Percentiles rank a stretch among this genome's conserved stretches.
Conservation (phyloP, 306 rosid species). For the Ochetophila trinervis region DNA sequence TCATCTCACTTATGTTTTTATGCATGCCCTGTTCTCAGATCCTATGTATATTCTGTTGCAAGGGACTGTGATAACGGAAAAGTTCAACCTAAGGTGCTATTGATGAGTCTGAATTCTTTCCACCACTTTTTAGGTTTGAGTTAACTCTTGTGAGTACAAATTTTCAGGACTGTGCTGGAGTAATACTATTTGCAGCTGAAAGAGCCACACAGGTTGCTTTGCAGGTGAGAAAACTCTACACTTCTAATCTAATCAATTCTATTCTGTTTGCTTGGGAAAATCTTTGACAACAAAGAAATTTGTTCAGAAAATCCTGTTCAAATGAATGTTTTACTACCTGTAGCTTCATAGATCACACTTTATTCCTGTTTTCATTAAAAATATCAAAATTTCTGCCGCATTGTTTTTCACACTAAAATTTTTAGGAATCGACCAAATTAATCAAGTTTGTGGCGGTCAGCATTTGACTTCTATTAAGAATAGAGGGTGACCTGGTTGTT, state of each 20-base stretch:
- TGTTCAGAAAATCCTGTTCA: background rate
- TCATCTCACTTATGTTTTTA: background rate
- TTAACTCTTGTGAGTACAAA: constrained; percentile 12
- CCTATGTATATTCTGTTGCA: constrained; percentile 93
- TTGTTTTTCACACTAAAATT: too few species aligned
- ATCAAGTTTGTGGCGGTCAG: background rate
- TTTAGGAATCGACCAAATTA: background rate
- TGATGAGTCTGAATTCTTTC: constrained; percentile 6
- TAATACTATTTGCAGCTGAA: constrained; percentile 78
- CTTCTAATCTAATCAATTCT: background rate
- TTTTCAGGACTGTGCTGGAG: constrained; percentile 96
- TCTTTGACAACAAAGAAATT: background rate
- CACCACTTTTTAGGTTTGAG: background rate
- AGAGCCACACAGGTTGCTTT: constrained; percentile 95
- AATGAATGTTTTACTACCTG: too few species aligned
- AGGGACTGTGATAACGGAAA: constrained; percentile 90
- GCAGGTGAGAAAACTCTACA: constrained; percentile 46
- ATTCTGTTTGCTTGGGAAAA: background rate
- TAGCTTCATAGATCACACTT: too few species aligned
- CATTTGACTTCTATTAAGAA: background rate
- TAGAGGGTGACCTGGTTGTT: background rate
- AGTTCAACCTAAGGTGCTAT: constrained; percentile 68
- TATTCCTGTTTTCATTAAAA: too few species aligned
- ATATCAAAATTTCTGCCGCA: too few species aligned
- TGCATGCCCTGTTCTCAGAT: constrained; percentile 42